Conservation (phyloP, 2,329 filamentous ascomycete genomes). For the Aspergillus neoniger region DNA sequence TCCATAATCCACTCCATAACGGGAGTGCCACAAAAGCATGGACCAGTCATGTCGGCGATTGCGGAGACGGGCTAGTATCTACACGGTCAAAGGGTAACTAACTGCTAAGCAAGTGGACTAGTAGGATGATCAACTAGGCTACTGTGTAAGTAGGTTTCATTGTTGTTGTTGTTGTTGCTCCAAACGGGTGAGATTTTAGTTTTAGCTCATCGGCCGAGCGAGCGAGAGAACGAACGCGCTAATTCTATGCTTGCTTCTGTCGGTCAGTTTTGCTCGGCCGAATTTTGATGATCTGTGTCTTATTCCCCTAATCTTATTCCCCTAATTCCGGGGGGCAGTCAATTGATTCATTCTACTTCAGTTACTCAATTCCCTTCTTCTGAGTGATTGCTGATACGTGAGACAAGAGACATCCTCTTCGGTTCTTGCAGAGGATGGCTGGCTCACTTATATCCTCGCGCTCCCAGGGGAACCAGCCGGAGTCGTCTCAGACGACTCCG, state of each 20-base stretch:
- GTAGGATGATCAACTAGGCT: background rate
- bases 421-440: slow-evolving; percentile 1
- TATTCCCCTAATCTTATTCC: background rate
- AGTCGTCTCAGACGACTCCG: background rate
- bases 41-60: background rate
- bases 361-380: background rate
- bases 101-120: background rate
- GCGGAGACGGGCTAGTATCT: background rate
- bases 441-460: background rate
- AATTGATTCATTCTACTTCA: no score
- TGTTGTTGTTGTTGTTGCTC: no score
- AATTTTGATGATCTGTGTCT: background rate
- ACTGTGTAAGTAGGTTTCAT: no score
- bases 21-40: background rate
- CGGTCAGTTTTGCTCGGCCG: no score
- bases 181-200: no score
- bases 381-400: background rate
- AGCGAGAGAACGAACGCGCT: no score
- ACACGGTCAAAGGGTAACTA: background rate
- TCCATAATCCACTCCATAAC: background rate
- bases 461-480: background rate
- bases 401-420: no score
- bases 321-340: background rate
- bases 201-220: no score
- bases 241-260: no score